These are phyloP conservation scores for Fusarium pseudocircinatum DNA, from an alignment of 2,329 filamentous ascomycete genomes.

Conservation along the genomic window DNA sequence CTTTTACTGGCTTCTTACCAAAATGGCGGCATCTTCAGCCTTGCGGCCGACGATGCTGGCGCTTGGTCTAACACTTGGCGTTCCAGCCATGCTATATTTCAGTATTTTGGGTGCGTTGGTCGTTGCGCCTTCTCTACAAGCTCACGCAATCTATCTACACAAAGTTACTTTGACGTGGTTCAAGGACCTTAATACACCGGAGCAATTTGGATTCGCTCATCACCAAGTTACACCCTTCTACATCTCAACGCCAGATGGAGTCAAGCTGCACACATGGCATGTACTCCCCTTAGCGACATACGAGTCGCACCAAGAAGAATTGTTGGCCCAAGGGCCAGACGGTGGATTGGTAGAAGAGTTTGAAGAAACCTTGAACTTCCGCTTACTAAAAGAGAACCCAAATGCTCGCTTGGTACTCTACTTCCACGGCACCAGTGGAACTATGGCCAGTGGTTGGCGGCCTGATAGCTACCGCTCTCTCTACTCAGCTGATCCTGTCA, in stretches of 20 bases:
- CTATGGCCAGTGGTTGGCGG: conserved; percentile 64
- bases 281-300: conserved; percentile 67
- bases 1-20: not conserved
- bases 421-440: conserved; percentile 67
- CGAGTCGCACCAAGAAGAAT: conserved; percentile 55
- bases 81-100: conserved; percentile 29
- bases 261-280: conserved; percentile 77
- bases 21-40: conserved; percentile 5
- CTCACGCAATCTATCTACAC: conserved; percentile 59
- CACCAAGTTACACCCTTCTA: conserved; percentile 78
- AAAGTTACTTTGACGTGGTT: conserved; percentile 60
- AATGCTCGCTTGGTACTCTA: conserved; percentile 57
- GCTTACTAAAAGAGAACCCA: conserved; percentile 56
- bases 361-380: conserved; percentile 49
- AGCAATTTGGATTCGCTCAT: conserved; percentile 74
- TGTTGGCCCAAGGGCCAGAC: conserved; percentile 43
- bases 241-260: conserved; percentile 69
- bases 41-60: conserved; percentile 20
- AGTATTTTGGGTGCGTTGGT: conserved; percentile 22
- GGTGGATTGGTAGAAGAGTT: conserved; percentile 7
- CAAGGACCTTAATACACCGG: conserved; percentile 66
- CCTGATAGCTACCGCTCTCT: conserved; percentile 66
- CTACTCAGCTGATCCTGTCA: conserved; percentile 58
- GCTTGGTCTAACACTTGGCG: conserved; percentile 25
- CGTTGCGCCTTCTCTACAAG: conserved; percentile 28